phyloP scores from a whole-genome alignment of 257 asterid genomes.

The Verbascum thapsus region DNA sequence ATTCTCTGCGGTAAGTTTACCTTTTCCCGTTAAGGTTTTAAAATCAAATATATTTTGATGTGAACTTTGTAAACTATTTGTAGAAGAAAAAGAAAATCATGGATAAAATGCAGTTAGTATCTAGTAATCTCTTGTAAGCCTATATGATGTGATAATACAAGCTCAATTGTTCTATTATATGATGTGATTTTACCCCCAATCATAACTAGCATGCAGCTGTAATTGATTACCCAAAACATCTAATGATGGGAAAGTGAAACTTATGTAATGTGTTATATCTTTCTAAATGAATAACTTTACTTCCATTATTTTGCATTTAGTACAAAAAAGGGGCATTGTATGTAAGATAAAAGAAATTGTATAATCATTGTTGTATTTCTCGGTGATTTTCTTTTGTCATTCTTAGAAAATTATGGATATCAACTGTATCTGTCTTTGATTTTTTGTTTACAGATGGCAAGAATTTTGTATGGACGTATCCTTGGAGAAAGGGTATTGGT shows the following conservation, averaged over 20 bases:
- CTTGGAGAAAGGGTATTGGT: slow-evolving; percentile 78
- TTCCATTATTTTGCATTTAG: slow-evolving; percentile 9
- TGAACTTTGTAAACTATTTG: slow-evolving; percentile 13
- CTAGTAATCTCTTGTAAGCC: background rate
- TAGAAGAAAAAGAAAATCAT: slow-evolving; percentile 8
- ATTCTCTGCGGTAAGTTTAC: slow-evolving; percentile 59
- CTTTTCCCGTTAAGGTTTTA: slow-evolving; percentile 8
- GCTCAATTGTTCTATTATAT: too few relatives aligned
- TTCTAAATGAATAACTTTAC: background rate
- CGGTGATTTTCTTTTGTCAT: background rate
- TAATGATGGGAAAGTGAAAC: background rate
- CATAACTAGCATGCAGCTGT: background rate
- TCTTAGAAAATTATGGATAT: background rate
- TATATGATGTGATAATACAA: background rate
- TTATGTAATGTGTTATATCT: background rate
- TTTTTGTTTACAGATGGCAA: slow-evolving; percentile 65
- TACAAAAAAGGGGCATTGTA: background rate
- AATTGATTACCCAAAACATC: background rate
- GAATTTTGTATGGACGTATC: slow-evolving; percentile 77
- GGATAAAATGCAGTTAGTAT: background rate
- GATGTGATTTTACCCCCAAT: slow-evolving; percentile 6
- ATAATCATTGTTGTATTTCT: background rate
- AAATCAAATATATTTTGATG: background rate
- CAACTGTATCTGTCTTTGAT: slow-evolving; percentile 10
- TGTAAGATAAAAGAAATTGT: slow-evolving; percentile 16